A percentile compares a stretch with the other conserved stretches of the same genome.
phyloP scores from a whole-genome alignment of 768 basidiomycete species.

The Suillus tomentosus region DNA sequence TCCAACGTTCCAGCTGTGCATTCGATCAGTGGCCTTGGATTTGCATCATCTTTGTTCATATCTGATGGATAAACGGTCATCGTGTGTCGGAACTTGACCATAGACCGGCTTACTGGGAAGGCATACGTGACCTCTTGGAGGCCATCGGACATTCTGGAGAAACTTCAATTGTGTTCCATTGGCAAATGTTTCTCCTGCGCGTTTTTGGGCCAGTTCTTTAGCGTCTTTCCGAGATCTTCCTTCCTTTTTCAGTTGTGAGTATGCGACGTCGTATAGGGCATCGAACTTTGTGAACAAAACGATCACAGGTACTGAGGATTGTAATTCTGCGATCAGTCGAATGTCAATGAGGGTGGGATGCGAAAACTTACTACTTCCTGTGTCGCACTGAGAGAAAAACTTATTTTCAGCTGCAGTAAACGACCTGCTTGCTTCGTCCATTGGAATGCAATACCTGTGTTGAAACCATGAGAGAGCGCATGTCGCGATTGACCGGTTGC shows the following conservation, averaged over 20 bases:
- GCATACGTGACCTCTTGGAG: slow-evolving; percentile 8
- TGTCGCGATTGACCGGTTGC: not conserved
- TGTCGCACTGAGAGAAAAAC: slow-evolving; percentile 17
- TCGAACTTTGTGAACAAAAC: slow-evolving; percentile 43
- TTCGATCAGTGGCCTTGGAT: slow-evolving; percentile 19
- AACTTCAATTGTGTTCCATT: not conserved
- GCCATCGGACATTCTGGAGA: not conserved
- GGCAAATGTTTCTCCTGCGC: slow-evolving; percentile 15
- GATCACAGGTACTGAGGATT: slow-evolving; percentile 38
- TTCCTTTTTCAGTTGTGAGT: slow-evolving; percentile 14
- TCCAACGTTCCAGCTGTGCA: slow-evolving; percentile 23
- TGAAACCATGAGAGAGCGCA: not conserved
- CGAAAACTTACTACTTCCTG: slow-evolving; percentile 11
- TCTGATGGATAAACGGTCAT: slow-evolving; percentile 13
- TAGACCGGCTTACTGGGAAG: not conserved
- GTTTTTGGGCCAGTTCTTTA: slow-evolving; percentile 15
- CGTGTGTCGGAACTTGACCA: not conserved
- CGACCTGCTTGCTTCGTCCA: slow-evolving; percentile 27
- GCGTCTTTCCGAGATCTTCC: slow-evolving; percentile 17
- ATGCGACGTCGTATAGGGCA: slow-evolving; percentile 27
- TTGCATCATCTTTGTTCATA: slow-evolving; percentile 20
- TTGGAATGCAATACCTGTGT: slow-evolving; percentile 42
- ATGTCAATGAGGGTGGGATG: not conserved
- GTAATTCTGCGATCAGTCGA: not conserved
- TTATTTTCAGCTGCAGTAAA: slow-evolving; percentile 30